Evolutionary conservation across 1,139 yeast genomes (phyloP), one percentile per base, ranked within the genome.

Genomic region (Suhomyces anneliseae): DNA sequence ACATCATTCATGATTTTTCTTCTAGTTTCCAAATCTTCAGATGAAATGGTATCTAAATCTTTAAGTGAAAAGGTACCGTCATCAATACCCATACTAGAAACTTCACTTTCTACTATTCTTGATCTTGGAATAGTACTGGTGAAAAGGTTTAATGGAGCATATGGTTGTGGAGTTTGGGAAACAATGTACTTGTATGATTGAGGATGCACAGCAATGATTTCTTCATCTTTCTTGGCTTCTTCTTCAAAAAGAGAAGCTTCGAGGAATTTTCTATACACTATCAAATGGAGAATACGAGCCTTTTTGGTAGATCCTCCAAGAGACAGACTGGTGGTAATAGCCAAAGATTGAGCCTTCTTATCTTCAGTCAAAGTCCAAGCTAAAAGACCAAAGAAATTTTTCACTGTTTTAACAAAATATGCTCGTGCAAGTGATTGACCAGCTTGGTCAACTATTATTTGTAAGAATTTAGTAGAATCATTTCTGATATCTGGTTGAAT

Each of bases 401-500:
- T 76, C 52, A 85, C 58, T 3, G 87, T 72, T 57, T 85, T 85
- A 40, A 78, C 74, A 72, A 85, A 85, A 43, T 80, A 74, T 12
- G 79, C 70, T 52, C 81, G 72, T 2, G 82, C 78, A n/a, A 85
- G 64, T 2, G 83, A 68, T 29, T 72, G 76, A 19, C 74, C 77
- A 26, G 75, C 67, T 42, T 70, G 53, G 36, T 73, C 73, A 19
- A 89, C 63, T 44, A 89, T 60, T 5, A 84, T 70, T 34, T 72
- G 71, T 34, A 90, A 68, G 54, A 84, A 85, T 48, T 76, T 77
- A 0, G 93, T 80, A 5, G 95, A 81, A 53, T 85, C 87, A 44
- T 81, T 79, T 41, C 95, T 78, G 36, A 90, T 82, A 8, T 82
- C 83, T 0, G 92, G 85, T 35, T 78, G 79, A 39, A 93, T 86